Evolutionary conservation across 805 yeast species (phyloP), one percentile per base, ranked within the genome.

Genomic region (Vanderwaltozyma polyspora): DNA sequence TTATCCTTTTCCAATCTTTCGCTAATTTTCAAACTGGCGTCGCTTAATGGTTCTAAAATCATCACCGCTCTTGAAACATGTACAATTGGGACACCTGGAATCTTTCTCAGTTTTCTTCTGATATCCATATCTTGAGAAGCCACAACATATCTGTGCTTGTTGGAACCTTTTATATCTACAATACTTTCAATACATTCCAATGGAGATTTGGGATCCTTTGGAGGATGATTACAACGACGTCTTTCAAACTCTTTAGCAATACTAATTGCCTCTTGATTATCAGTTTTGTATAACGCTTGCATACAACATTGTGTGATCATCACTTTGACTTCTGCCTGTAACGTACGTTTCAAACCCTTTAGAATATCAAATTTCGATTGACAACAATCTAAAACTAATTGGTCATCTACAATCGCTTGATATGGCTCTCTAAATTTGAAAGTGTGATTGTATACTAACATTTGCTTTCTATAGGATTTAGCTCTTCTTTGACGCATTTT

Each of bases 241-340:
- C 96, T 76, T 59, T 91, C 98, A 45, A 80, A 79, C 2, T 64
- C 52, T 55, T 86, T 91, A 7, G 94, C 97, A 24, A 79, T 48
- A 21, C 72, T 80, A 31, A 91, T 82, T 2, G 94, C 94, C 4
- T 62, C 66, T 48, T 83, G 87, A 49, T 83, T 72, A 18, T 72
- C 71, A 5, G 79, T 67, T 29, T 68, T 68, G 57, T 91, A 91
- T 21, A 91, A 63, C 14, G 82, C 79, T 52, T 85, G 85, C 69
- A 91, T 84, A 48, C 94, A 82, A 55, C 98, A 91, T 57, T 91
- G 97, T 2, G 98, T 85, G 35, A 91, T 81, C 93, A 91, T 72
- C 15, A 84, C 82, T 51, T 89, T 91, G 21, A 77, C 73, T 47
- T 82, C 87, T 10, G 77, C 83, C 55, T 89, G 97, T 11, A 89